Evolutionary conservation across 2,329 filamentous ascomycete species (phyloP).

Genomic region (Verticillium klebahnii): DNA sequence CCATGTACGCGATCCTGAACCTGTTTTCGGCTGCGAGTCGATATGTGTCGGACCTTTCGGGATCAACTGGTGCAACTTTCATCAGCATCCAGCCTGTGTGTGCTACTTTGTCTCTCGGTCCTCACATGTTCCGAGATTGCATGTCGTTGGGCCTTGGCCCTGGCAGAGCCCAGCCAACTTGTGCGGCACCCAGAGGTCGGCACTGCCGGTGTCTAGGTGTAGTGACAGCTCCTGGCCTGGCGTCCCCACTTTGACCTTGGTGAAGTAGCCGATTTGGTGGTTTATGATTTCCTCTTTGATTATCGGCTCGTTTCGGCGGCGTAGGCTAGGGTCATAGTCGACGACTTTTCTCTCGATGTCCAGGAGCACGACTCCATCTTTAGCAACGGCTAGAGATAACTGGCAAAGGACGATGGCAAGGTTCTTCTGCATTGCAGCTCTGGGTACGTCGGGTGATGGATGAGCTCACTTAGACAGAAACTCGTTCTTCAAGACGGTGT

Average conservation of each 20-base stretch:
- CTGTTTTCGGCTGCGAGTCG: background rate
- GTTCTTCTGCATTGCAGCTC: background rate
- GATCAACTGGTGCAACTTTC: background rate
- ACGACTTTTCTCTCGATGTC: background rate
- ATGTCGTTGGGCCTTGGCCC: constrained; percentile 3
- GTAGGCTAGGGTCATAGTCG: background rate
- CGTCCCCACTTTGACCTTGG: constrained; percentile 51
- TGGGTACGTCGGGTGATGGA: background rate
- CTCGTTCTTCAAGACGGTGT: too few species aligned
- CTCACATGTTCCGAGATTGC: constrained; percentile 5
- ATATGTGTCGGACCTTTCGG: background rate
- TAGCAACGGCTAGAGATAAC: background rate
- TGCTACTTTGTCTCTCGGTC: background rate
- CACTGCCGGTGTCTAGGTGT: constrained; percentile 64
- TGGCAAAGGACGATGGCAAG: background rate
- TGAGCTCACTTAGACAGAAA: background rate
- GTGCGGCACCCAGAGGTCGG: constrained; percentile 59
- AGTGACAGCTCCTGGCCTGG: constrained; percentile 50
- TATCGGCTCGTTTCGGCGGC: background rate
- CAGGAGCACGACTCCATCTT: background rate
- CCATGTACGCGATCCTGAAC: constrained; percentile 85
- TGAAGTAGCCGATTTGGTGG: constrained; percentile 42
- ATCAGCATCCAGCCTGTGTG: background rate
- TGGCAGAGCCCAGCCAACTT: constrained; percentile 33
- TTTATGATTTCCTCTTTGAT: background rate